Conservation (phyloP, 345 rosid species). For the Populus ilicifolia region DNA sequence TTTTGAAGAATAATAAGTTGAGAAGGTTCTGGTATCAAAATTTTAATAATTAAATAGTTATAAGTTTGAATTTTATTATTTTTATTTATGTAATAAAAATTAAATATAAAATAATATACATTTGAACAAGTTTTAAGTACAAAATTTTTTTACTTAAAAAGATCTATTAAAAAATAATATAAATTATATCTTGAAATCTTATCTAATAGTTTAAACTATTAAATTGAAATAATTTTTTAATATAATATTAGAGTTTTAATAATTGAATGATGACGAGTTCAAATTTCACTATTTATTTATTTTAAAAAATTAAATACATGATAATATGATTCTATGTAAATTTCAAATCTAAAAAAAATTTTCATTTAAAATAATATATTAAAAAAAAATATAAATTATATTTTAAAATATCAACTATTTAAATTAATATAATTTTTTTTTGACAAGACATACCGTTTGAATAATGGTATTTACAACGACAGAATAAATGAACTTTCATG, state of each 20-base stretch:
- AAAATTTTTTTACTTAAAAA: rapidly evolving
- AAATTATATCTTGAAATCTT: no score
- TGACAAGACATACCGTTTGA: background rate
- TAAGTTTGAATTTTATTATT: rapidly evolving
- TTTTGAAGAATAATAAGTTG: no score
- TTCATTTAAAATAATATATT: no score
- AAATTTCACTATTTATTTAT: rapidly evolving
- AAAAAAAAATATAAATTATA: no score
- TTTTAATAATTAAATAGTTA: rapidly evolving
- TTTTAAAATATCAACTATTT: no score
- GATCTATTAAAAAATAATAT: no score
- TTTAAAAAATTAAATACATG: rapidly evolving
- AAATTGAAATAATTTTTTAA: rapidly evolving
- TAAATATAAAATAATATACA: rapidly evolving
- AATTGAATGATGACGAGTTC: rapidly evolving
- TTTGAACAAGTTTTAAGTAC: rapidly evolving
- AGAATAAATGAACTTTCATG: background rate
- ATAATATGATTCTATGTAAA: rapidly evolving
- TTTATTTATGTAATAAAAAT: no score
- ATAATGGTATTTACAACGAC: background rate
- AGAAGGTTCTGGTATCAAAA: rapidly evolving
- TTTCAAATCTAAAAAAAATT: rapidly evolving
- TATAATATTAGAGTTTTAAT: no score
- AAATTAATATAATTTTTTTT: no score
- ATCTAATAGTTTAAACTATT: rapidly evolving